Evolutionary conservation across 257 asterid genomes (phyloP).

Genomic region (Echites panduratus): DNA sequence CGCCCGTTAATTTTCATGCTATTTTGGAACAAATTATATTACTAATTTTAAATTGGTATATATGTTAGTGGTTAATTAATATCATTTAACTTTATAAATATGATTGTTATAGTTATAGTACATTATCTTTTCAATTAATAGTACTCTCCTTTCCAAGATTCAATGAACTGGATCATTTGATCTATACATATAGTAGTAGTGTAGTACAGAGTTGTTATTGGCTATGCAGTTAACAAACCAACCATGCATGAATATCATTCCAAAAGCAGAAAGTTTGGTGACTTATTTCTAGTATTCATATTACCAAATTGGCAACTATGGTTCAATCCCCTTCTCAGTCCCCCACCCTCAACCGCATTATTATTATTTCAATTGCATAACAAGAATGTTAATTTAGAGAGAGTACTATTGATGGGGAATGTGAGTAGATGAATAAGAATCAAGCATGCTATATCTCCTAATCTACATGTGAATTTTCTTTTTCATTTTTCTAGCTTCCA

Average conservation of each 20-base stretch:
- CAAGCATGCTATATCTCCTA: neutral
- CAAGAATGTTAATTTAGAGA: too few relatives aligned
- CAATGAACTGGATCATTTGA: neutral
- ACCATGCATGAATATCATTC: neutral
- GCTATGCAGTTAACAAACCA: neutral
- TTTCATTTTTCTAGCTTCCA: neutral
- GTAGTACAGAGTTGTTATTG: neutral
- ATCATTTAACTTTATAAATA: too few relatives aligned
- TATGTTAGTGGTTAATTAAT: too few relatives aligned
- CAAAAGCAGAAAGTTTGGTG: neutral
- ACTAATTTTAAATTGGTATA: too few relatives aligned
- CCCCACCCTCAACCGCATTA: neutral
- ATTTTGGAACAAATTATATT: too few relatives aligned
- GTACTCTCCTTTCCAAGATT: neutral
- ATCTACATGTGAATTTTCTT: neutral
- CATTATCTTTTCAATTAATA: too few relatives aligned
- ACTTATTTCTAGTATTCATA: neutral
- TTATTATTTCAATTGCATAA: too few relatives aligned
- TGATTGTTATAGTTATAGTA: too few relatives aligned
- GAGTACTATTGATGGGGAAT: constrained; percentile 2
- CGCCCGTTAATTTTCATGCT: neutral
- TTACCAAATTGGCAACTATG: neutral
- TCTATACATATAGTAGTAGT: neutral
- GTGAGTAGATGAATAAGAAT: constrained; percentile 9
- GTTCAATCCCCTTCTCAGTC: neutral